phyloP scores from a whole-genome alignment of 2,329 filamentous ascomycete species.

The Fusarium marasasianum region DNA sequence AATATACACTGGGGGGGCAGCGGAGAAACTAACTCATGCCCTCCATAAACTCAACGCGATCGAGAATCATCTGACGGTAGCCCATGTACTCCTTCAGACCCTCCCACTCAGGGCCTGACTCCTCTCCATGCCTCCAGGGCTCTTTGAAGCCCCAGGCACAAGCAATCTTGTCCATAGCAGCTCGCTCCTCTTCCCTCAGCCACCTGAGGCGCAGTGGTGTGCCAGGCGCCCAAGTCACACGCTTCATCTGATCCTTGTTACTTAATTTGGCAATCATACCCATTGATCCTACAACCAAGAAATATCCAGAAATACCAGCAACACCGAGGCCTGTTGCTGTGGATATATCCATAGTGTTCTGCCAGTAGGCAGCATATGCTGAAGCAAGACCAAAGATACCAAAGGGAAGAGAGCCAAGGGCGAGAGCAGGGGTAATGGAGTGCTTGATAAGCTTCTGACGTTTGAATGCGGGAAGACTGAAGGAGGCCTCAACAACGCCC shows the following conservation, averaged over 20 bases:
- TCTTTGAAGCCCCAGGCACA: slow-evolving; percentile 93
- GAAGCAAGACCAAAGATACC: slow-evolving; percentile 76
- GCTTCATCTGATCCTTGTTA: slow-evolving; percentile 92
- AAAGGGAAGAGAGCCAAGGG: slow-evolving; percentile 68
- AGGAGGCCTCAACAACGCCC: slow-evolving; percentile 76
- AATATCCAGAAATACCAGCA: slow-evolving; percentile 82
- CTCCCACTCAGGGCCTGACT: slow-evolving; percentile 92
- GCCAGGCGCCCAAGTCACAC: slow-evolving; percentile 89
- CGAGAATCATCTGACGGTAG: slow-evolving; percentile 87
- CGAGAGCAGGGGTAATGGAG: slow-evolving; percentile 67
- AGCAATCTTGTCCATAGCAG: slow-evolving; percentile 85
- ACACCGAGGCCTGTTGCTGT: slow-evolving; percentile 83
- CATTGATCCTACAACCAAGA: slow-evolving; percentile 81
- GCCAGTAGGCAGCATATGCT: slow-evolving; percentile 53
- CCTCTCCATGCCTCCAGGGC: slow-evolving; percentile 80
- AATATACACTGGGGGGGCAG: slow-evolving; percentile 25
- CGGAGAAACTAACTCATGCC: slow-evolving; percentile 69
- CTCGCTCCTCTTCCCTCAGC: slow-evolving; percentile 89
- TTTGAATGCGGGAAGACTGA: slow-evolving; percentile 72
- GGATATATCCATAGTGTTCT: slow-evolving; percentile 78
- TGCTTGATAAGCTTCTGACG: slow-evolving; percentile 74
- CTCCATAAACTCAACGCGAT: slow-evolving; percentile 89
- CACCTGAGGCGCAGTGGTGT: slow-evolving; percentile 83
- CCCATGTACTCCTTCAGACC: slow-evolving; percentile 83
- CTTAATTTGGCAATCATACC: slow-evolving; percentile 87